Percentiles rank a stretch among this genome's conserved stretches.
Evolutionary conservation across 331 rosid species (phyloP).

Genomic region (Prunus yedoensis): DNA sequence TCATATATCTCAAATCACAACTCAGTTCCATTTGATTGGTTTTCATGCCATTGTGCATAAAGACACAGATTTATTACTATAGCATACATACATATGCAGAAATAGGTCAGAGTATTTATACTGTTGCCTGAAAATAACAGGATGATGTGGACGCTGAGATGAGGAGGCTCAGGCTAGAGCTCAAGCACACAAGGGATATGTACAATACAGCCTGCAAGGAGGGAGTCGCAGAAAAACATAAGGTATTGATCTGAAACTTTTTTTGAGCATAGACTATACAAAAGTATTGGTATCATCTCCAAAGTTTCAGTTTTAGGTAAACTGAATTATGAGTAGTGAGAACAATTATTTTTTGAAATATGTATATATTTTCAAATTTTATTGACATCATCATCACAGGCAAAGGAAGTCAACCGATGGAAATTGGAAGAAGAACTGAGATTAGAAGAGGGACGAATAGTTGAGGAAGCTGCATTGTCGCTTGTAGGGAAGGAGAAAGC

Average conservation of each 20-base stretch:
- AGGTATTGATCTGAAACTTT: constrained; percentile 17
- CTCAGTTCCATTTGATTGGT: neutral
- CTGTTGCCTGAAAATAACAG: constrained; percentile 32
- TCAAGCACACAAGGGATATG: constrained; percentile 73
- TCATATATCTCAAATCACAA: neutral
- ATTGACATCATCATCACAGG: constrained; percentile 30
- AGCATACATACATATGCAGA: neutral
- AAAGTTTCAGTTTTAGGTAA: no score
- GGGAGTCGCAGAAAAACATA: constrained; percentile 48
- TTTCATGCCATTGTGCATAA: neutral
- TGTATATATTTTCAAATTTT: neutral
- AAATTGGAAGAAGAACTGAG: constrained; percentile 51
- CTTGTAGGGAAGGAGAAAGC: constrained; percentile 50
- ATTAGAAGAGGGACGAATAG: constrained; percentile 34
- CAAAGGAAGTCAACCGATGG: constrained; percentile 54
- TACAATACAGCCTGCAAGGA: constrained; percentile 67
- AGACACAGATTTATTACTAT: neutral
- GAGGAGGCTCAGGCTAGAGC: constrained; percentile 65
- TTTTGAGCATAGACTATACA: no score
- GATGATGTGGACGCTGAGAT: constrained; percentile 74
- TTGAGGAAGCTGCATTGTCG: constrained; percentile 49
- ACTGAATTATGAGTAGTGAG: no score
- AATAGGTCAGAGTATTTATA: neutral
- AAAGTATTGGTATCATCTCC: no score
- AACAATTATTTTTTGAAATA: no score